Conservation (phyloP, 164 flowering plant species). For the Litsea cubeba region DNA sequence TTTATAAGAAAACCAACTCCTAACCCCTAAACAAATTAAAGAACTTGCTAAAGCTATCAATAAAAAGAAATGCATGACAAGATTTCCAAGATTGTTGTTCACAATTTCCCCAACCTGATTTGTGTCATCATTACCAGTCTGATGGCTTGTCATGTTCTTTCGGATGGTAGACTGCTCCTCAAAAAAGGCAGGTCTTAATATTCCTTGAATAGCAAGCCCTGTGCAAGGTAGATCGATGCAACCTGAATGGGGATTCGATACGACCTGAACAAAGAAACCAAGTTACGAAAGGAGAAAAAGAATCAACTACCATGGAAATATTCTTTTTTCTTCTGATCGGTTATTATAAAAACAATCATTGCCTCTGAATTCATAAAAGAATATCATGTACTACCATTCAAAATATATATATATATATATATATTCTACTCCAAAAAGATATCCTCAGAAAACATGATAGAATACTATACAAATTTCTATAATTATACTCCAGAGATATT, state of each 20-base stretch:
- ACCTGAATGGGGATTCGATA: constrained; percentile 61
- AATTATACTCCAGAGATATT: constrained; percentile 4
- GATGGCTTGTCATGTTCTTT: constrained; percentile 36
- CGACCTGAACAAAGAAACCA: constrained; percentile 35
- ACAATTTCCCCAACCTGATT: constrained; percentile 18
- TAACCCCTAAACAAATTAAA: neutral
- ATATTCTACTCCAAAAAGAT: neutral
- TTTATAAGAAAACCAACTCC: neutral
- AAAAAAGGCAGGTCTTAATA: constrained; percentile 64
- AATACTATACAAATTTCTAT: neutral
- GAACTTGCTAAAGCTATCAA: neutral
- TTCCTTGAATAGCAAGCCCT: constrained; percentile 74
- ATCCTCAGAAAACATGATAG: neutral
- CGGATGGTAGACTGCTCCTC: constrained; percentile 62
- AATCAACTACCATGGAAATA: neutral
- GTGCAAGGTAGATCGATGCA: constrained; percentile 75
- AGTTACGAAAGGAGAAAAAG: neutral
- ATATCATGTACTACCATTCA: neutral
- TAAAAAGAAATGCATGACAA: constrained; percentile 6
- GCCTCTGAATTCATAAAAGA: neutral
- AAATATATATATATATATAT: too few relatives aligned
- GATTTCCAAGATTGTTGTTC: constrained; percentile 28
- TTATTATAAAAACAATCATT: too few relatives aligned
- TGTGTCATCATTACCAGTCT: constrained; percentile 21
- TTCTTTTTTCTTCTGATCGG: neutral